These are phyloP conservation scores for Trypanosoma avium DNA, from an alignment of 208 protist genomes.

Conservation along the genomic window DNA sequence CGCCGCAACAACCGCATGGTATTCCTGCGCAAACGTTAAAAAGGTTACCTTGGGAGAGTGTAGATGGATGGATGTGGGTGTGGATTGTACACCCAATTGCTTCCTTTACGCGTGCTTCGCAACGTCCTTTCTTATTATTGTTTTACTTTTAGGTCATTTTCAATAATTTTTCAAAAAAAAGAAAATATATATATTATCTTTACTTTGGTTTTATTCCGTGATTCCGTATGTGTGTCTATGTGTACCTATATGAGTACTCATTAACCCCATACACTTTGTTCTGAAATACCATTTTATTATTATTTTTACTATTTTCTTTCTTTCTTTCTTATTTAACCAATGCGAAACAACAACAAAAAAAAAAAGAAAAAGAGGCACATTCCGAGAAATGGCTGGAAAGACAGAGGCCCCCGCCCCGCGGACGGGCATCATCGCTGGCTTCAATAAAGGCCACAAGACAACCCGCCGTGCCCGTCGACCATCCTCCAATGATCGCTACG, in stretches of 20 bases:
- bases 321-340: not conserved
- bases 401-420: slow-evolving; percentile 52
- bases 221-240: not conserved
- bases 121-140: too few species aligned
- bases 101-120: too few species aligned
- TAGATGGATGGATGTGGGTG: too few species aligned
- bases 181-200: too few species aligned
- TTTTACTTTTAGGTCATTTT: too few species aligned
- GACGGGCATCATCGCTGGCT: slow-evolving; percentile 91
- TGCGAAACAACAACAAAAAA: not conserved
- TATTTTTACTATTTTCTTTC: not conserved
- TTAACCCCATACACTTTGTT: not conserved
- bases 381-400: not conserved
- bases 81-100: too few species aligned
- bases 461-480: slow-evolving; percentile 82
- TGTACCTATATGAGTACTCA: too few species aligned
- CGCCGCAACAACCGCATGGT: slow-evolving; percentile 98
- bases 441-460: slow-evolving; percentile 92
- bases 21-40: slow-evolving; percentile 91
- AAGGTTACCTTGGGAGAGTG: not conserved
- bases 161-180: too few species aligned
- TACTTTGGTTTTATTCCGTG: not conserved
- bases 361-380: too few species aligned
- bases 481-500: slow-evolving; percentile 79
- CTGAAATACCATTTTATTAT: slow-evolving; percentile 7